Base-by-base conservation (phyloP, 2,329 filamentous ascomycete genomes). In the Ophiosphaerella korrae region DNA sequence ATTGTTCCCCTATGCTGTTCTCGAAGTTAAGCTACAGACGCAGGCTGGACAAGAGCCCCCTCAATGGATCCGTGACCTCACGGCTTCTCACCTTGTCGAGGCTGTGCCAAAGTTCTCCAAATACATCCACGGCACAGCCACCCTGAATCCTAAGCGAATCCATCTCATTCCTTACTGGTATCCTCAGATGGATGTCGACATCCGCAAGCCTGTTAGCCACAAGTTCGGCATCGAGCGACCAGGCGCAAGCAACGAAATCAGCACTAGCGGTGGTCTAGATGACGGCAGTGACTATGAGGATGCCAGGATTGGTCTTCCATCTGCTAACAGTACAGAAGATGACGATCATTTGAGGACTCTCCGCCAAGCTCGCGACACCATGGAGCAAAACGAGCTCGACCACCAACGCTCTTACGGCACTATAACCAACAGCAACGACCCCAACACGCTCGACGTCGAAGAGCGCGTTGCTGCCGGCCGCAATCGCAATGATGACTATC, bases 41-140 rank as follows among this genome's bases (percentile, higher is more conserved):
- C 93, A 97, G 74, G 86, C 89, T 48, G 94, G 94, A 34, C 92
- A 97, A 73, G 92, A 97, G 69, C 91, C 94, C 12, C 94, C 94
- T 0, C 89, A 95, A 69, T 99, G 94, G 94, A 93, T 99, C 63
- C 88, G 92, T 18, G 91, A 97, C 70, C 82, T 99, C 44, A 96
- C 92, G 38, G 84, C 90, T 11, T 96, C 92, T 56, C 94, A 99
- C 77, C 82, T 99, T 13, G 94, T 99, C 2, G 94, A 99, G 77
- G 92, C 94, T n/a, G 92, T 99, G 2, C 94, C 94, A 55, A 99
- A 99, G 72, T 99, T 97, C 76, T 97, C 92, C 68, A 99, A 99
- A 77, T 99, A 97, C 74, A 97, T 99, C 51, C 94, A 99, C 74
- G 94, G 94, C 52, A 92, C 88, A 1, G 93, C 93, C 8, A 89